Conservation (phyloP, 768 basidiomycete species). For the Suillus plorans region DNA sequence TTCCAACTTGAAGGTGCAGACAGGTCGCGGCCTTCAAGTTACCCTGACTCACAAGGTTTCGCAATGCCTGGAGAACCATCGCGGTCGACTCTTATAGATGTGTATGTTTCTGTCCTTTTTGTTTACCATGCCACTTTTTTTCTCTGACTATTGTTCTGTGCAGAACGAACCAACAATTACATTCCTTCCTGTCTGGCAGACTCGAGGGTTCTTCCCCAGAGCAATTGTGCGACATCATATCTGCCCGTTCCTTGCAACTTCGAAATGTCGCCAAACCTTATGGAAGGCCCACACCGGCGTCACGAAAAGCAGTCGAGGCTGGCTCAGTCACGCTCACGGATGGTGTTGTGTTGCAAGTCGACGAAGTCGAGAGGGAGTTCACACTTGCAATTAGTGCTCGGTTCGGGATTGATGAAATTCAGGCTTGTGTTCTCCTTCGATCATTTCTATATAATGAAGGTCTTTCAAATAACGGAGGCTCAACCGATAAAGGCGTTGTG, state of each 20-base stretch:
- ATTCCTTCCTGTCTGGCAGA: constrained; percentile 56
- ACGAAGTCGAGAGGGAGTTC: constrained; percentile 69
- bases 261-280: constrained; percentile 62
- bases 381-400: constrained; percentile 68
- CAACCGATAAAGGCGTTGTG: constrained; percentile 40
- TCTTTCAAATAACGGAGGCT: constrained; percentile 49
- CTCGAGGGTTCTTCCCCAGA: constrained; percentile 58
- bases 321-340: constrained; percentile 70
- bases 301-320: constrained; percentile 63
- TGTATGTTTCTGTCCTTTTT: constrained; percentile 37
- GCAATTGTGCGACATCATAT: constrained; percentile 58
- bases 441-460: constrained; percentile 81
- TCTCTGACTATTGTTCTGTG: constrained; percentile 2
- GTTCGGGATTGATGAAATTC: constrained; percentile 78
- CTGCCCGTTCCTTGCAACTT: constrained; percentile 56
- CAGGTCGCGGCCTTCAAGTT: constrained; percentile 8
- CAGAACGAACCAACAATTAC: constrained; percentile 68
- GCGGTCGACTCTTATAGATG: constrained; percentile 70
- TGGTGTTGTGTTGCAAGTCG: constrained; percentile 59
- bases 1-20: not conserved
- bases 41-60: constrained; percentile 3
- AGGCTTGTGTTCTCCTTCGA: constrained; percentile 71
- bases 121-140: constrained; percentile 1
- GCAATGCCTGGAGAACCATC: constrained; percentile 46
- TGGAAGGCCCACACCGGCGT: constrained; percentile 65